phyloP scores from a whole-genome alignment of 2,329 filamentous ascomycete species.

The Sarocladiaceae sp. region DNA sequence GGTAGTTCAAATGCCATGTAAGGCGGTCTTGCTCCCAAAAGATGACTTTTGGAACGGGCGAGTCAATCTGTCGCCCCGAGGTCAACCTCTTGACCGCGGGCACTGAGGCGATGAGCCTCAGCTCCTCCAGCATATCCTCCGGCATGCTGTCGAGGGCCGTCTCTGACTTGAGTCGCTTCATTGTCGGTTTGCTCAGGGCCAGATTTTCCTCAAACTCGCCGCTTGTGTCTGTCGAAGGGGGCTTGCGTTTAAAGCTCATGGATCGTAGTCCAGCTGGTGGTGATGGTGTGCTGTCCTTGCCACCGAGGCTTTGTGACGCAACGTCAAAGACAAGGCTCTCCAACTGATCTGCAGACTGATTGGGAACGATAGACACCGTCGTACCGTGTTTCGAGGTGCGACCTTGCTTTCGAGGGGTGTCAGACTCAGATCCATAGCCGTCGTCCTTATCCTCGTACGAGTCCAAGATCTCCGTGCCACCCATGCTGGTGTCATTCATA shows the following conservation, averaged over 20 bases:
- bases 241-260: conserved; percentile 46
- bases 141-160: conserved; percentile 29
- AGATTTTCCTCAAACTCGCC: conserved; percentile 37
- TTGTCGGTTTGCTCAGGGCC: conserved; percentile 36
- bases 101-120: conserved; percentile 39
- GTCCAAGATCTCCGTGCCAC: conserved; percentile 36
- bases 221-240: conserved; percentile 39
- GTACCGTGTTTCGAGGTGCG: conserved; percentile 13
- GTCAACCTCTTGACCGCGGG: conserved; percentile 42
- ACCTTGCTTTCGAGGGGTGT: neutral
- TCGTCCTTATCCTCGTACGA: conserved; percentile 35
- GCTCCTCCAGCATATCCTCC: conserved; percentile 34
- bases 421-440: conserved; percentile 33
- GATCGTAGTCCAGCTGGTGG: neutral
- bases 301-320: conserved; percentile 49
- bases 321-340: conserved; percentile 46
- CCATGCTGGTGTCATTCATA: conserved; percentile 31
- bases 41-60: conserved; percentile 46
- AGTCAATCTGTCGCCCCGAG: conserved; percentile 52
- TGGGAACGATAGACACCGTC: conserved; percentile 32
- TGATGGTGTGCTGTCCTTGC: conserved; percentile 29
- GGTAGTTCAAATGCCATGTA: conserved; percentile 57
- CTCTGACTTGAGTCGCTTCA: conserved; percentile 52
- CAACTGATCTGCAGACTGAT: conserved; percentile 42
- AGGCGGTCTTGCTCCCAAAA: conserved; percentile 52